phyloP scores from a whole-genome alignment of 2,329 filamentous ascomycete genomes.

The Cladosporium oxysporum region DNA sequence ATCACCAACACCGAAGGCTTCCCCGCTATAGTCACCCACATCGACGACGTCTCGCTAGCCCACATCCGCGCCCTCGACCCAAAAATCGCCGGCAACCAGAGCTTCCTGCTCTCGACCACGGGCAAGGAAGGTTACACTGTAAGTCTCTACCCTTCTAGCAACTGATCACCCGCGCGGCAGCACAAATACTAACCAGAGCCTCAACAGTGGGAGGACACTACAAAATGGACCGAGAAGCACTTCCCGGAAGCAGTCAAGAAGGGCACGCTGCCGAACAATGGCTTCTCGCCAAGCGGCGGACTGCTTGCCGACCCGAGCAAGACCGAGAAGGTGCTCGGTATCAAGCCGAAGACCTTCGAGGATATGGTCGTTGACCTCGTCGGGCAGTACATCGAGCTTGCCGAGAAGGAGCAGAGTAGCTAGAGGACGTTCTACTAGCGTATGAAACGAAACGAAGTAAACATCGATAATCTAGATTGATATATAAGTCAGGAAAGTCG shows the following conservation, averaged over 20 bases:
- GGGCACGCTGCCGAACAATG: conserved; percentile 5
- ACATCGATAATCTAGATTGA: too few relatives aligned
- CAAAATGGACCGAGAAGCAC: conserved; percentile 2
- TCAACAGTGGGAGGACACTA: conserved; percentile 8
- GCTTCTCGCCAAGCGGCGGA: not conserved
- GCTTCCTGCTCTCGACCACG: conserved; percentile 3
- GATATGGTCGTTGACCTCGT: conserved; percentile 12
- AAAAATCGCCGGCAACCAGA: conserved; percentile 7
- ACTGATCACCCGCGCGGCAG: too few relatives aligned
- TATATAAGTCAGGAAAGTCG: too few relatives aligned
- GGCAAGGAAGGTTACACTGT: conserved; percentile 7
- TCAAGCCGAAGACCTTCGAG: conserved; percentile 16
- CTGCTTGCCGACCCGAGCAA: conserved; percentile 6
- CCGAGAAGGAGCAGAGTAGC: conserved; percentile 4
- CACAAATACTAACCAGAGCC: too few relatives aligned
- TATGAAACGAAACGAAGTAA: not conserved
- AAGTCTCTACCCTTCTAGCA: not conserved
- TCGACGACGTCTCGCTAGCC: conserved; percentile 35
- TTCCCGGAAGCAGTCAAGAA: conserved; percentile 15
- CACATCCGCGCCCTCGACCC: conserved; percentile 32
- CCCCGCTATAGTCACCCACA: conserved; percentile 2
- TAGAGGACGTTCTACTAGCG: not conserved
- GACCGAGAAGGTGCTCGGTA: conserved; percentile 10
- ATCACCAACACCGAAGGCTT: conserved; percentile 21
- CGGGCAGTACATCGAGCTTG: conserved; percentile 16